Evolutionary conservation across 2,329 filamentous ascomycete species (phyloP).

Genomic region (Paracoccidioides lutzii): DNA sequence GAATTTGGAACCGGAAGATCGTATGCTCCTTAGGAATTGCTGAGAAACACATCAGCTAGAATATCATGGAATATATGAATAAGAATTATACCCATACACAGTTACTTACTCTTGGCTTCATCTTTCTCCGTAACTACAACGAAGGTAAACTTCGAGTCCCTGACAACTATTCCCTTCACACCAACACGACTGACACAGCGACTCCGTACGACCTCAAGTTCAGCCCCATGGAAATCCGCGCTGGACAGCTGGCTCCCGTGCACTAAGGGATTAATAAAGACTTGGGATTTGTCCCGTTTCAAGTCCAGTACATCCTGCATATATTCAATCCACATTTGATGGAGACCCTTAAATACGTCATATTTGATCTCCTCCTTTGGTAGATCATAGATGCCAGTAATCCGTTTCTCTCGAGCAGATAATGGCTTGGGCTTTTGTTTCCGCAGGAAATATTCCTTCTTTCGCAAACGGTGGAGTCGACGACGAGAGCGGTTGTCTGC

Average conservation of each 20-base stretch:
- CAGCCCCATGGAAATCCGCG: constrained; percentile 83
- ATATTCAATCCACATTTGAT: constrained; percentile 72
- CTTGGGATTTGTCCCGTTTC: constrained; percentile 11
- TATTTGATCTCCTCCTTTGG: constrained; percentile 58
- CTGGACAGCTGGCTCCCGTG: constrained; percentile 54
- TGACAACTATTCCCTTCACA: constrained; percentile 70
- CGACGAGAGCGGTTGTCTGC: constrained; percentile 42
- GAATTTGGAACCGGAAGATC: constrained; percentile 64
- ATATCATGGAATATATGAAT: neutral
- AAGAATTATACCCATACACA: neutral
- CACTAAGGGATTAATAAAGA: constrained; percentile 42
- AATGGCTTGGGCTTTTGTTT: constrained; percentile 53
- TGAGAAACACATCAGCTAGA: constrained; percentile 15
- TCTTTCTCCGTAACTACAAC: constrained; percentile 65
- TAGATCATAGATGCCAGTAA: constrained; percentile 60
- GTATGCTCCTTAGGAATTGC: constrained; percentile 82
- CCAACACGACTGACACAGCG: constrained; percentile 71
- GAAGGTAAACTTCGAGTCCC: constrained; percentile 76
- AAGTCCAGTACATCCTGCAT: constrained; percentile 65
- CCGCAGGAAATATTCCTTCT: constrained; percentile 33
- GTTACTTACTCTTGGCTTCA: constrained; percentile 49
- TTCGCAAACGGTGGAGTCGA: constrained; percentile 37
- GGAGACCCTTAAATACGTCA: constrained; percentile 61
- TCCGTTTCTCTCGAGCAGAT: constrained; percentile 65
- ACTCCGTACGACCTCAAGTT: constrained; percentile 70